A percentile compares a stretch with the other conserved stretches of the same genome.
Conservation (phyloP, 2,329 filamentous ascomycete species). For the Escovopsis sp. region DNA sequence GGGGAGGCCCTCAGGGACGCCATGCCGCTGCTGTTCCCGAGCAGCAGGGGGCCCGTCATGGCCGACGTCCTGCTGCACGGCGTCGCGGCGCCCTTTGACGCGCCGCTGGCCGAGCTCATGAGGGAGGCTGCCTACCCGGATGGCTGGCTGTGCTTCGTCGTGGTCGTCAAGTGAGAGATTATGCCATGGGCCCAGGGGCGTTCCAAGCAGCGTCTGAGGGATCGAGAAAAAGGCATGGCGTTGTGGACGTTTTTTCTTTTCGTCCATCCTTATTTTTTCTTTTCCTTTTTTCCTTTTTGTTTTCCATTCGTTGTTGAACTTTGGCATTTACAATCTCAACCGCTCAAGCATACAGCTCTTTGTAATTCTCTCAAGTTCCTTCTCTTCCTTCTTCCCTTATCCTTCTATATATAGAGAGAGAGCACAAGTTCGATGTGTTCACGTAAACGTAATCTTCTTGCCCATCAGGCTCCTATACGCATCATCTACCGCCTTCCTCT, state of each 20-base stretch:
- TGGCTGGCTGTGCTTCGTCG: slow-evolving; percentile 75
- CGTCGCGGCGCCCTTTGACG: slow-evolving; percentile 63
- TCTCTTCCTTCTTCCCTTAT: too few species aligned
- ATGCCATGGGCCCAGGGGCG: not conserved
- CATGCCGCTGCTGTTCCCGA: slow-evolving; percentile 75
- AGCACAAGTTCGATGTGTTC: not conserved
- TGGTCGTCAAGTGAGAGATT: slow-evolving; percentile 54
- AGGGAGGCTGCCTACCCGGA: slow-evolving; percentile 76
- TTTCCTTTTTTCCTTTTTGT: not conserved
- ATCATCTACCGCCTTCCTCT: slow-evolving; percentile 65
- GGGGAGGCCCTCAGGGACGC: slow-evolving; percentile 63
- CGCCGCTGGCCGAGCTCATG: slow-evolving; percentile 71
- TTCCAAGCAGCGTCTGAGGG: not conserved
- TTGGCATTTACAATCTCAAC: not conserved
- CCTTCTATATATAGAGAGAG: not conserved
- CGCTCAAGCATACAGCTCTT: not conserved
- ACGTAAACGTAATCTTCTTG: slow-evolving; percentile 50
- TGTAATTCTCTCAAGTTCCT: too few species aligned
- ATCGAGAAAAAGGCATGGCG: not conserved
- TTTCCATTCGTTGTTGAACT: not conserved
- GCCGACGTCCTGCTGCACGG: slow-evolving; percentile 81
- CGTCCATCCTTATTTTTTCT: not conserved
- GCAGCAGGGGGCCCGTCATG: slow-evolving; percentile 66
- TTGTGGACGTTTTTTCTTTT: not conserved
- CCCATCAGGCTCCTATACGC: slow-evolving; percentile 66